Conservation (phyloP, 2,329 filamentous ascomycete genomes). For the Penicillium sp. region DNA sequence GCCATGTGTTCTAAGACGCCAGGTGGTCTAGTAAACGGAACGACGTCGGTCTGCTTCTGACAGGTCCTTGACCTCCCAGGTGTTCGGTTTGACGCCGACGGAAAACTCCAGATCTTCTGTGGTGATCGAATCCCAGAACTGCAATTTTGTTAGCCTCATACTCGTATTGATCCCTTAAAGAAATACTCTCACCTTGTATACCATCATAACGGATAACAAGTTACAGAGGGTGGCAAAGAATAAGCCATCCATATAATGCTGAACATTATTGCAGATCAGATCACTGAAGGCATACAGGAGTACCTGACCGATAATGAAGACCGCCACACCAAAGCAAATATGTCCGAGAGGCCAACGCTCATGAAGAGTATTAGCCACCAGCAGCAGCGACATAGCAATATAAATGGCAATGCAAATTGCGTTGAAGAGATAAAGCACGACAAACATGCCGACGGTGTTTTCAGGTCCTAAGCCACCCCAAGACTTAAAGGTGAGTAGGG, state of each 20-base stretch:
- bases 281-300: slow-evolving; percentile 87
- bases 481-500: slow-evolving; percentile 86
- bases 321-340: slow-evolving; percentile 85
- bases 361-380: slow-evolving; percentile 86
- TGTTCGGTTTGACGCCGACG: slow-evolving; percentile 91
- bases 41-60: slow-evolving; percentile 75
- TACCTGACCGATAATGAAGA: slow-evolving; percentile 90
- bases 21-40: slow-evolving; percentile 67
- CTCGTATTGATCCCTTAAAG: neutral
- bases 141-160: slow-evolving; percentile 28
- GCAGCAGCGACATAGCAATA: slow-evolving; percentile 79
- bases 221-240: slow-evolving; percentile 96
- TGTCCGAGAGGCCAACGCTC: slow-evolving; percentile 95
- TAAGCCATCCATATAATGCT: slow-evolving; percentile 91
- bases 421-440: slow-evolving; percentile 89
- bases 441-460: slow-evolving; percentile 85
- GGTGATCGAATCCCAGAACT: slow-evolving; percentile 99
- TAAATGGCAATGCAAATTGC: slow-evolving; percentile 85
- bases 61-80: slow-evolving; percentile 97
- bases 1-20: slow-evolving; percentile 38
- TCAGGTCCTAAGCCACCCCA: slow-evolving; percentile 84
- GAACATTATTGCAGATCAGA: slow-evolving; percentile 77
- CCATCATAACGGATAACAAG: slow-evolving; percentile 95
- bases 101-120: slow-evolving; percentile 98
- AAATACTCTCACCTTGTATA: slow-evolving; percentile 76